Evolutionary conservation across 2,329 filamentous ascomycete genomes (phyloP).

Genomic region (Amauroascus niger): DNA sequence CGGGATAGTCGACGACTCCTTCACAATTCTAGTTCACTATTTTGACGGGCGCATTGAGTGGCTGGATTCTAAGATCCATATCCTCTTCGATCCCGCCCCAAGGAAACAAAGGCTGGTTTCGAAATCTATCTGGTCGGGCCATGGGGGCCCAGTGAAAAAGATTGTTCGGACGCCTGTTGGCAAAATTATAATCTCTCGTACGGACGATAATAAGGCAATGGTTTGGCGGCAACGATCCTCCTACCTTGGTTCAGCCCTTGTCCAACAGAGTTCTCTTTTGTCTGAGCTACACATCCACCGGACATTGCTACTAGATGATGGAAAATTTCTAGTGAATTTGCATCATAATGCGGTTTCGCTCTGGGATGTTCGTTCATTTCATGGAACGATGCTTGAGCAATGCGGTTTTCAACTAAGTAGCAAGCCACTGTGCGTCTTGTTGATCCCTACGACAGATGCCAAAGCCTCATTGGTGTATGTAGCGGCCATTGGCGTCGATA

Average conservation of each 20-base stretch:
- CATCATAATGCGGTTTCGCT: slow-evolving; percentile 60
- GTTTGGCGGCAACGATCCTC: slow-evolving; percentile 64
- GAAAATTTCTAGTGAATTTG: slow-evolving; percentile 70
- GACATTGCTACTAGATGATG: slow-evolving; percentile 67
- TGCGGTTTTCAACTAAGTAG: slow-evolving; percentile 52
- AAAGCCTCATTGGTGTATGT: slow-evolving; percentile 51
- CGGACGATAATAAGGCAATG: slow-evolving; percentile 65
- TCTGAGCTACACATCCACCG: slow-evolving; percentile 65
- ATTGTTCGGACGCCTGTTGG: slow-evolving; percentile 79
- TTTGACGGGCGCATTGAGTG: slow-evolving; percentile 79
- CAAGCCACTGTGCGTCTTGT: slow-evolving; percentile 69
- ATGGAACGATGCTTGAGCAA: slow-evolving; percentile 51
- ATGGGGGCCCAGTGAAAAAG: slow-evolving; percentile 70
- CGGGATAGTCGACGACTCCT: slow-evolving; percentile 48
- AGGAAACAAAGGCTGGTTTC: slow-evolving; percentile 50
- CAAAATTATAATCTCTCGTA: slow-evolving; percentile 69
- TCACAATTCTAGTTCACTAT: slow-evolving; percentile 69
- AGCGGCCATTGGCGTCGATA: slow-evolving; percentile 70
- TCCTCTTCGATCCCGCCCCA: slow-evolving; percentile 65
- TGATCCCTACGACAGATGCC: slow-evolving; percentile 53
- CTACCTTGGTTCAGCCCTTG: slow-evolving; percentile 46
- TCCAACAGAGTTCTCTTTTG: slow-evolving; percentile 58
- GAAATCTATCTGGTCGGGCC: slow-evolving; percentile 69
- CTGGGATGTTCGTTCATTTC: slow-evolving; percentile 63
- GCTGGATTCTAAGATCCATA: slow-evolving; percentile 66